These are phyloP conservation scores for Aspergillus avenaceus DNA, from an alignment of 495 filamentous ascomycete genomes.

Conservation along the genomic window DNA sequence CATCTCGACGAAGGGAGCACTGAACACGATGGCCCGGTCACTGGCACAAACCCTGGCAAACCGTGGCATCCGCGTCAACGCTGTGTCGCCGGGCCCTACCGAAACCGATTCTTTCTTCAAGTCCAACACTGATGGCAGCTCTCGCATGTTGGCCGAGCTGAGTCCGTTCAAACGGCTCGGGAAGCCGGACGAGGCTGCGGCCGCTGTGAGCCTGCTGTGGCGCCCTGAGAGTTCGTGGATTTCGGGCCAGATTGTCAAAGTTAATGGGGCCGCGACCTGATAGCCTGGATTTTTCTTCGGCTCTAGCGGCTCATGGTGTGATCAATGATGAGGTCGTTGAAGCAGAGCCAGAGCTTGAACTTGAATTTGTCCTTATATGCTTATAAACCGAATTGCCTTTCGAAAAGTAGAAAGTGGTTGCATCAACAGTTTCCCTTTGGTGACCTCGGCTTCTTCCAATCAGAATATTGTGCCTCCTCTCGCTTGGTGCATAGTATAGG, in stretches of 20 bases:
- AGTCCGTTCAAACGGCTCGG: constrained; percentile 52
- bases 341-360: too few species aligned
- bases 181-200: constrained; percentile 55
- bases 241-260: constrained; percentile 54
- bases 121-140: constrained; percentile 37
- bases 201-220: constrained; percentile 46
- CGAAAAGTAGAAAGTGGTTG: too few species aligned
- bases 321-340: too few species aligned
- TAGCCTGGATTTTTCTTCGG: too few species aligned
- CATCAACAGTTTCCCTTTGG: too few species aligned
- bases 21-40: constrained; percentile 59
- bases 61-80: constrained; percentile 56
- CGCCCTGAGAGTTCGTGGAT: constrained; percentile 49
- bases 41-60: constrained; percentile 56
- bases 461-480: too few species aligned
- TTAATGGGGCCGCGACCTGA: constrained; percentile 54
- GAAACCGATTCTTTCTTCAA: constrained; percentile 61
- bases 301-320: too few species aligned
- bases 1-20: constrained; percentile 56
- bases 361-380: too few species aligned
- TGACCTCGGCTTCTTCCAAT: too few species aligned
- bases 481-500: too few species aligned
- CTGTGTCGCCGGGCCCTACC: constrained; percentile 57
- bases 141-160: constrained; percentile 45
- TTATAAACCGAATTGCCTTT: too few species aligned